These are phyloP conservation scores for Torulaspora gathmanii DNA, from an alignment of 805 yeast genomes.

Conservation along the genomic window DNA sequence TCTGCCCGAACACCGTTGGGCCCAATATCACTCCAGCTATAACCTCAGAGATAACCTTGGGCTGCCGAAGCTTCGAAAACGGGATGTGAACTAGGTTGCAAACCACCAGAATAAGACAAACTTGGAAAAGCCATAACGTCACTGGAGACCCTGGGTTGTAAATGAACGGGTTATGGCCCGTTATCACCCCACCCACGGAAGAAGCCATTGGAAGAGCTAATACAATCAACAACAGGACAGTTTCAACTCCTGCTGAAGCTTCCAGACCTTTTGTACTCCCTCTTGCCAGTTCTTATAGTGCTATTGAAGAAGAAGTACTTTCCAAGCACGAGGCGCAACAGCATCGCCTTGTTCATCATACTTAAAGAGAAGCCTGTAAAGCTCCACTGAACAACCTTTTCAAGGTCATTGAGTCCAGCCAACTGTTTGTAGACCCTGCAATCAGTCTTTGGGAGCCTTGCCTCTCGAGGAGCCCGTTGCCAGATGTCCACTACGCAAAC, in stretches of 20 bases:
- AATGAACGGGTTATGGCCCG: constrained; percentile 66
- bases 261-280: background rate
- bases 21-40: constrained; percentile 71
- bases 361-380: background rate
- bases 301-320: background rate
- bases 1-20: constrained; percentile 68
- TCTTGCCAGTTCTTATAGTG: background rate
- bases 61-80: constrained; percentile 59
- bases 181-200: constrained; percentile 58
- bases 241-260: background rate
- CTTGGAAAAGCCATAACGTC: constrained; percentile 67
- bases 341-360: background rate
- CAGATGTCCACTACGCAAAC: too few species aligned
- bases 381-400: background rate
- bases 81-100: constrained; percentile 62
- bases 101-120: constrained; percentile 52
- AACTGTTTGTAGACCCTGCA: too few species aligned
- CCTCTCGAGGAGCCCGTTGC: too few species aligned
- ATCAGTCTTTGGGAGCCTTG: too few species aligned
- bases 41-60: constrained; percentile 78
- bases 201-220: constrained; percentile 13
- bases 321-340: background rate
- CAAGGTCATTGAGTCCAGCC: background rate
- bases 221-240: background rate
- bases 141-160: constrained; percentile 57